Conservation (phyloP, 345 rosid species). For the Euphorbia peplus region DNA sequence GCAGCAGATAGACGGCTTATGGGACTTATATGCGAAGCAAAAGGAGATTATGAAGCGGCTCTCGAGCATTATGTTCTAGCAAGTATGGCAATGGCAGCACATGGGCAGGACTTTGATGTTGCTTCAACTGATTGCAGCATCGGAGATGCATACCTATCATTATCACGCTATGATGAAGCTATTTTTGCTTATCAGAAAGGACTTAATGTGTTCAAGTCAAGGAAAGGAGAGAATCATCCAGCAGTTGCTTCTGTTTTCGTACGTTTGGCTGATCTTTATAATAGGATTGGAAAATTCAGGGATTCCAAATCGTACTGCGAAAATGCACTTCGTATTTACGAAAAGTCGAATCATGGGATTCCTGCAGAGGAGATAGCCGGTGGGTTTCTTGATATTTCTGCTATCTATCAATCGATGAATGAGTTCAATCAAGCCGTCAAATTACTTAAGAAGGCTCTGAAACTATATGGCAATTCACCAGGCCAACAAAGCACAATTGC, state of each 20-base stretch:
- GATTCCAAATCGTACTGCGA: slow-evolving; percentile 81
- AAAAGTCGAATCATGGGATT: slow-evolving; percentile 53
- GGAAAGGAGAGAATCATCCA: slow-evolving; percentile 78
- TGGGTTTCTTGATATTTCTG: slow-evolving; percentile 78
- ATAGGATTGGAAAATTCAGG: slow-evolving; percentile 69
- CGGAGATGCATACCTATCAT: slow-evolving; percentile 79
- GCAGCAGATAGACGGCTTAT: slow-evolving; percentile 83
- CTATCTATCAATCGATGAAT: slow-evolving; percentile 77
- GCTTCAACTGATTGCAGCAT: slow-evolving; percentile 85
- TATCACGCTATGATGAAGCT: slow-evolving; percentile 88
- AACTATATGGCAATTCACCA: slow-evolving; percentile 50
- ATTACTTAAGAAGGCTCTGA: slow-evolving; percentile 64
- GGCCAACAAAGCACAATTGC: slow-evolving; percentile 77
- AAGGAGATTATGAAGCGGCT: slow-evolving; percentile 73
- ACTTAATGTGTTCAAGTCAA: slow-evolving; percentile 64
- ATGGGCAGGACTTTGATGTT: slow-evolving; percentile 59
- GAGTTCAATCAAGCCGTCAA: slow-evolving; percentile 62
- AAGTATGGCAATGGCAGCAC: slow-evolving; percentile 80
- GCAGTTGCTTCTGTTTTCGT: slow-evolving; percentile 80
- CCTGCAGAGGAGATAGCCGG: slow-evolving; percentile 70
- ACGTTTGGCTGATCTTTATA: slow-evolving; percentile 80
- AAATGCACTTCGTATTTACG: slow-evolving; percentile 71
- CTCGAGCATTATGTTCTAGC: slow-evolving; percentile 87
- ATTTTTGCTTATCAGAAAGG: slow-evolving; percentile 85
- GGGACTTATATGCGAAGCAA: slow-evolving; percentile 79